phyloP scores from a whole-genome alignment of 2,329 filamentous ascomycete species.

The Rutstroemia sp. region DNA sequence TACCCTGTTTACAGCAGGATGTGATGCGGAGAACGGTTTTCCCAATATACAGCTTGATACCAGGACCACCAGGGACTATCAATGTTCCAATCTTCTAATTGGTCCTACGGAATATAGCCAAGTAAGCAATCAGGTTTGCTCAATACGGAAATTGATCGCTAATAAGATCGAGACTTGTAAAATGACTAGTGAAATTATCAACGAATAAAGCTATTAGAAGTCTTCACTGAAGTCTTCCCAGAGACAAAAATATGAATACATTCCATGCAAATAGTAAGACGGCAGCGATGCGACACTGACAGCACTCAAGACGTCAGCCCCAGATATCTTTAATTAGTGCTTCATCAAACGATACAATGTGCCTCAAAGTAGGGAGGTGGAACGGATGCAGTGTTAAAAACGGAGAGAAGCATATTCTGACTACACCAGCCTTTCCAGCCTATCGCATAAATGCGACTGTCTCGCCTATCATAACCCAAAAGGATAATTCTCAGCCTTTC shows the following conservation, averaged over 20 bases:
- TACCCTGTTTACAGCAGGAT: constrained; percentile 5
- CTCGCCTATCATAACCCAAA: too few relatives aligned
- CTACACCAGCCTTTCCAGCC: too few relatives aligned
- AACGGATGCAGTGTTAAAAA: background rate
- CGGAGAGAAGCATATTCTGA: too few relatives aligned
- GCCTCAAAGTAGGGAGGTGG: background rate
- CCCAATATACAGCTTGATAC: constrained; percentile 6
- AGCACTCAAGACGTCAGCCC: constrained; percentile 9
- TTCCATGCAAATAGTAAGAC: constrained; percentile 24
- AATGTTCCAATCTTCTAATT: constrained; percentile 10
- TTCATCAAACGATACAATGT: background rate
- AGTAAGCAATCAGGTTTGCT: constrained; percentile 9
- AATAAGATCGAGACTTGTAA: background rate
- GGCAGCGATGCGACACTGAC: constrained; percentile 16
- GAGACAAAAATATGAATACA: constrained; percentile 23
- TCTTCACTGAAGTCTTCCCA: constrained; percentile 20
- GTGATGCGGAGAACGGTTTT: constrained; percentile 11
- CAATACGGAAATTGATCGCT: background rate
- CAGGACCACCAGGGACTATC: background rate
- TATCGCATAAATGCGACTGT: too few relatives aligned
- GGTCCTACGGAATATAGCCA: constrained; percentile 15
- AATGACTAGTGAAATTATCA: background rate
- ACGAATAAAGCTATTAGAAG: constrained; percentile 18
- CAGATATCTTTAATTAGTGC: background rate
- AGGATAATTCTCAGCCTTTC: too few relatives aligned